phyloP scores from a whole-genome alignment of 371 early-diverging fungal genomes.

The Fennellomyces sp. region DNA sequence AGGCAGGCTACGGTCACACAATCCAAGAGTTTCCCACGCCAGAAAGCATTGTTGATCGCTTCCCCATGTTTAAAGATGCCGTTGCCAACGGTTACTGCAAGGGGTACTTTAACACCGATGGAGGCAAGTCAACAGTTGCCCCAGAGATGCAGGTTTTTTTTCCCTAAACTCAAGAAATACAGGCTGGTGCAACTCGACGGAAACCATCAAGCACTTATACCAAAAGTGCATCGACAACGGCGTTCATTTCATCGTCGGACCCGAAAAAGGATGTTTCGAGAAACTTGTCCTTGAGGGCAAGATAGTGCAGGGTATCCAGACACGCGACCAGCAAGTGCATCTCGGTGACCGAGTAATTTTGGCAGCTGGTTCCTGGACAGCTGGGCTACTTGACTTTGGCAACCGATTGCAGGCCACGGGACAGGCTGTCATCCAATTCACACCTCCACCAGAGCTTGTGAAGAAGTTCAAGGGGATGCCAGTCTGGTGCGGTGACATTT shows the following conservation, averaged over 20 bases:
- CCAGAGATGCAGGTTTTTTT: not conserved
- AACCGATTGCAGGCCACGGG: conserved; percentile 45
- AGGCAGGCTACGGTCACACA: conserved; percentile 37
- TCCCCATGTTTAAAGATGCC: conserved; percentile 34
- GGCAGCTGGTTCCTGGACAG: conserved; percentile 60
- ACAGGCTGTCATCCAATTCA: conserved; percentile 55
- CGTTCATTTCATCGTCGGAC: conserved; percentile 42
- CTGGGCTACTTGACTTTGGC: conserved; percentile 40
- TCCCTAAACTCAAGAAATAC: not conserved
- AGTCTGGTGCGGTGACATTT: conserved; percentile 55
- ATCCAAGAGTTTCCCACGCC: conserved; percentile 30
- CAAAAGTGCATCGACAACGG: conserved; percentile 32
- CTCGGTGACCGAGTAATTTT: conserved; percentile 42
- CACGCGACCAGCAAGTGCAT: conserved; percentile 37
- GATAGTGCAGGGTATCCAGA: conserved; percentile 41
- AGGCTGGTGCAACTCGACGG: conserved; percentile 44
- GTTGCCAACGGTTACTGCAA: conserved; percentile 34
- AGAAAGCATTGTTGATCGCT: conserved; percentile 26
- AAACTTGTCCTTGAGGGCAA: conserved; percentile 14
- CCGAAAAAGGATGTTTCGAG: conserved; percentile 29
- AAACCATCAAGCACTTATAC: conserved; percentile 34
- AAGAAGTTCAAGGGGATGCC: conserved; percentile 23
- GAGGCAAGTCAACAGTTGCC: conserved; percentile 25
- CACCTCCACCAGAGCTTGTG: conserved; percentile 2
- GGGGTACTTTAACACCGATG: conserved; percentile 41